Evolutionary conservation across 148 eudicot species (phyloP).

Genomic region (Agrostemma githago): DNA sequence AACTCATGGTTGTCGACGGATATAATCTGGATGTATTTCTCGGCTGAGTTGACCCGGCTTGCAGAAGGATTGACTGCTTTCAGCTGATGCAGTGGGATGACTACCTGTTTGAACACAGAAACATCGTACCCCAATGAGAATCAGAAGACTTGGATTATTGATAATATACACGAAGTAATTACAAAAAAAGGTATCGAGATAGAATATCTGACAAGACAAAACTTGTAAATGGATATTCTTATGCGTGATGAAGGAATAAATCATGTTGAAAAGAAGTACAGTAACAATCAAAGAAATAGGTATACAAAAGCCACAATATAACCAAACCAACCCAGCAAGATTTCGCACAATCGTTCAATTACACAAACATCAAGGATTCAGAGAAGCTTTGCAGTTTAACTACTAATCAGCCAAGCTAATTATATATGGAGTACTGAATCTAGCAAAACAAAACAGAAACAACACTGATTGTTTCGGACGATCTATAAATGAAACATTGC

Average conservation of each 20-base stretch:
- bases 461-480: not conserved
- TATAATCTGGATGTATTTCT: conserved; percentile 81
- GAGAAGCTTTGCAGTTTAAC: not conserved
- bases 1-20: conserved; percentile 88
- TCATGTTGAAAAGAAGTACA: too few relatives aligned
- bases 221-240: not conserved
- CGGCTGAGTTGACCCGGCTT: conserved; percentile 63
- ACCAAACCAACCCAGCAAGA: not conserved
- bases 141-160: not conserved
- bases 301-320: not conserved
- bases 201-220: not conserved
- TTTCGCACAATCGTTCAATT: not conserved
- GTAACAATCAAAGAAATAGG: not conserved
- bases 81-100: conserved; percentile 85
- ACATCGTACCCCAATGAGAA: not conserved
- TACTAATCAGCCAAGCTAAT: not conserved
- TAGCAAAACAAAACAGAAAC: not conserved
- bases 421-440: not conserved
- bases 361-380: too few relatives aligned
- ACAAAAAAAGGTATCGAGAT: not conserved
- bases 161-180: not conserved
- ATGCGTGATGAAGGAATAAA: not conserved
- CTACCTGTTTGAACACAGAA: conserved; percentile 42
- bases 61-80: conserved; percentile 74
- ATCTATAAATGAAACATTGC: not conserved